Conservation (phyloP, 2,329 filamentous ascomycete species). For the Ophiocordyceps camponoti-saundersi region DNA sequence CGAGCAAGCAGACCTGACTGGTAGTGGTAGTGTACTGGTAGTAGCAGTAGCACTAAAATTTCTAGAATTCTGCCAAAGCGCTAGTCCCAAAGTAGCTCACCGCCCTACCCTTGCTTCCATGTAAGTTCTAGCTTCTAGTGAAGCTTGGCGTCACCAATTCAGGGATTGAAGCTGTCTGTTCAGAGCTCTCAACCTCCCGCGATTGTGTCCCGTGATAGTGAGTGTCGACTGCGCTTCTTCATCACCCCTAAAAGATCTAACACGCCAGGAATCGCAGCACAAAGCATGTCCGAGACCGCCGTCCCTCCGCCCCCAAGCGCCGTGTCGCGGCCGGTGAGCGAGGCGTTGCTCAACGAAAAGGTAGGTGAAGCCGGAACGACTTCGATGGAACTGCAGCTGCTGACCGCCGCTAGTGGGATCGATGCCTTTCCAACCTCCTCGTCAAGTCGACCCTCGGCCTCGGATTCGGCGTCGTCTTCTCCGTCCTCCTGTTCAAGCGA, state of each 20-base stretch:
- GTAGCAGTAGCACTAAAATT: conserved; percentile 18
- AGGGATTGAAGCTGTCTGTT: conserved; percentile 11
- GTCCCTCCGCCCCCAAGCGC: conserved; percentile 38
- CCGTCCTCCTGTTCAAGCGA: conserved; percentile 93
- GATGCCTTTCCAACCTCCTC: conserved; percentile 90
- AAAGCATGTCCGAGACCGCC: conserved; percentile 37
- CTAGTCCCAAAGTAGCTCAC: conserved; percentile 17
- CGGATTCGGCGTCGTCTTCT: conserved; percentile 96
- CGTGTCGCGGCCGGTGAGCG: conserved; percentile 77
- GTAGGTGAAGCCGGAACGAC: conserved; percentile 15
- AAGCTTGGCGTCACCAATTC: conserved; percentile 17
- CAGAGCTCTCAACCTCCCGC: conserved; percentile 7
- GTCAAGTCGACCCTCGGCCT: conserved; percentile 94
- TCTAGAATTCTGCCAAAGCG: conserved; percentile 26
- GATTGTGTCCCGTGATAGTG: conserved; percentile 1
- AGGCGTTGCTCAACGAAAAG: conserved; percentile 98
- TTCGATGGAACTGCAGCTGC: not conserved
- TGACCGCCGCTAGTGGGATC: conserved; percentile 61
- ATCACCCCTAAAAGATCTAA: not conserved
- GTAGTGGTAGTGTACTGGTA: too few relatives aligned
- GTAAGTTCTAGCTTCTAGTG: conserved; percentile 19
- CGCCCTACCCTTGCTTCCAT: conserved; percentile 21
- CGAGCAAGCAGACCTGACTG: too few relatives aligned
- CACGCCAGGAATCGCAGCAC: not conserved
- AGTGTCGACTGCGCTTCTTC: not conserved